Evolutionary conservation across 176 grass and related monocot species (phyloP), one percentile per base, ranked within the genome.

Genomic region (Areca catechu): DNA sequence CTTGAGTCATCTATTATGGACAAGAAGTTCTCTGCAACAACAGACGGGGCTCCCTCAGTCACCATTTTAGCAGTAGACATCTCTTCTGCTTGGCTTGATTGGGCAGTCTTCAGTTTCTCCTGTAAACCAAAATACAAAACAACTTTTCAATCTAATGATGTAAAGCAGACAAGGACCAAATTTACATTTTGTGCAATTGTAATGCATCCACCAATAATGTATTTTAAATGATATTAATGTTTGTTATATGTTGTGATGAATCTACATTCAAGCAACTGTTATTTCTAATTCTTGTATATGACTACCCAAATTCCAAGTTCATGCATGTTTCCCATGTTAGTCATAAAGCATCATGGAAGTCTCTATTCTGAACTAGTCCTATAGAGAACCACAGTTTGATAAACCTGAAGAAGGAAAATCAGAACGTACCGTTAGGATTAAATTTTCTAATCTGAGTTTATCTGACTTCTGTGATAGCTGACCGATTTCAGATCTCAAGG

Each of bases 381-480:
- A 43, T 12, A 14, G 9, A 43, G 34, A 43, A 43, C 9, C 2
- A 12, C 34, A 43, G 34, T 43, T 43, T 5, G 6, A 43, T 43
- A 43, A 43, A 43, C 9, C 10, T 12, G 34, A 3, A 1, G 9
- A 34, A 34, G 30, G 30, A 3, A 53, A 16, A 74, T 61, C 2
- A 50, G 16, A 19, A 3, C 5, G 24, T 89, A 89, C 90, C 90
- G 78, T 71, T 3, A 89, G 67, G 56, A 63, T 9, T 24, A 74
- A 78, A 61, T 95, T 89, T 71, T 95, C 86, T 69, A 61, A 59
- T 71, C 72, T 80, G 7, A 89, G 82, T 49, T 86, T 83, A 63
- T 95, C 80, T 16, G 77, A 78, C 54, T 57, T 72, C 48, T 78
- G 61, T 16, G 56, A 56, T 51, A 95, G 70, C 19, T 29, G 84